Base-by-base conservation (phyloP, 495 filamentous ascomycete species). In the Talaromyces proteolyticus region DNA sequence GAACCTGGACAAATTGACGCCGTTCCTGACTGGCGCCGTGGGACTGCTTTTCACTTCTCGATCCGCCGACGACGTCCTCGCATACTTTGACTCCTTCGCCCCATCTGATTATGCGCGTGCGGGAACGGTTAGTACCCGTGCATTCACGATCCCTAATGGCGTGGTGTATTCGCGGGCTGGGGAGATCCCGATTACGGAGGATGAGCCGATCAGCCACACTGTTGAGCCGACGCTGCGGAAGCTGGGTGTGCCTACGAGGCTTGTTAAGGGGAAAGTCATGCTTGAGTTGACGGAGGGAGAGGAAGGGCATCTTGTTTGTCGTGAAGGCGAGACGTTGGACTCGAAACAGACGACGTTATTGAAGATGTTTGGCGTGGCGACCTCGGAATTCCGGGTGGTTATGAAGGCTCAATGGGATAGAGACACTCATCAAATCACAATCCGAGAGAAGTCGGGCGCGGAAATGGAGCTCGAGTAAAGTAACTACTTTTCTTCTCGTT, bases 31-130 rank as follows among this genome's bases (percentile, higher is more conserved):
- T 53, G 93, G 93, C 55, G 82, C 85, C 51, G 88, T 95, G 53
- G 93, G 93, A 42, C 80, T 98, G 11, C 77, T 98, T 55, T 96
- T 94, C 77, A 94, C 90, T 49, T 82, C 84, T 61, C 86, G 87
- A 49, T 59, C 74, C 17, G 81, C 86, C 4, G 57, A 64, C 14
- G 69, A 78, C 25, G 80, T 96, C 44, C 62, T 74, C 19, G 56
- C 76, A 25, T 89, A 89, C 70, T 89, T 97, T 65, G 65, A 72
- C 12, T 65, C 63, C 23, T 86, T 87, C 59, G 65, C 75, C 0
- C 81, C 84, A 37, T 73, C 81, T 39, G 91, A 95, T 71, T 98
- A 86, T 55, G 93, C 93, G 43, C 87, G 93, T 61, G 89, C 94
- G 50, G 93, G 92, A 54, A 85, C 81, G 19, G 62, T 72, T 50